Base-by-base conservation (phyloP, 2,329 filamentous ascomycete genomes). In the Colletotrichum nymphaeae region DNA sequence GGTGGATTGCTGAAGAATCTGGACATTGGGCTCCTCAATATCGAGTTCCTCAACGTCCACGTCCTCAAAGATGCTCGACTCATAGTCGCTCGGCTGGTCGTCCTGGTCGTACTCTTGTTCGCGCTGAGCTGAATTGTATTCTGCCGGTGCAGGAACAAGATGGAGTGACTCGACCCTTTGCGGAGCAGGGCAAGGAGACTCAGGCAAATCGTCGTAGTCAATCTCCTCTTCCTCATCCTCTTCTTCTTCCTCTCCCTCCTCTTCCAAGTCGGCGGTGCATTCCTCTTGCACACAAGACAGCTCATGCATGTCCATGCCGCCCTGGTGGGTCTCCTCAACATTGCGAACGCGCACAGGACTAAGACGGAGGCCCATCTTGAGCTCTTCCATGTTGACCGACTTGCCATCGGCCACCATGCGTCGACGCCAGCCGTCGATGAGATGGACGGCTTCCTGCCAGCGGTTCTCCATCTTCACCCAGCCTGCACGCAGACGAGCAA, bases 381-480 rank as follows among this genome's bases (percentile, higher is more conserved):
- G 82, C 77, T 93, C 91, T 72, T 92, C 90, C 67, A 92, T 85
- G 77, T 94, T 92, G 76, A 96, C 90, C 0, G 92, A 90, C 73
- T 91, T 89, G 5, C 93, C 93, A 75, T 89, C 92, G 64, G 88
- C 88, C 19, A 90, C 90, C 90, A 98, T 95, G 55, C 94, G 90
- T 80, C 91, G 93, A 74, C 95, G 92, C 96, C 97, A 98, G 42
- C 93, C 92, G 76, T 98, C 94, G 86, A 99, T 97, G 84, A 99
- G 91, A 46, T 91, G 89, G 14, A 98, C 92, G 1, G 97, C 94
- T 80, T 98, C 96, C 76, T 91, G 92, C 95, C 97, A 98, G 64
- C 95, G 90, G 26, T 86, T 89, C 82, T 98, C 95, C 94, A 98
- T 98, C 83, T 93, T 95, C 80, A 97, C 94, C 93, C 96, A 97